phyloP scores from a whole-genome alignment of 164 flowering plant species.

The Santalum album region DNA sequence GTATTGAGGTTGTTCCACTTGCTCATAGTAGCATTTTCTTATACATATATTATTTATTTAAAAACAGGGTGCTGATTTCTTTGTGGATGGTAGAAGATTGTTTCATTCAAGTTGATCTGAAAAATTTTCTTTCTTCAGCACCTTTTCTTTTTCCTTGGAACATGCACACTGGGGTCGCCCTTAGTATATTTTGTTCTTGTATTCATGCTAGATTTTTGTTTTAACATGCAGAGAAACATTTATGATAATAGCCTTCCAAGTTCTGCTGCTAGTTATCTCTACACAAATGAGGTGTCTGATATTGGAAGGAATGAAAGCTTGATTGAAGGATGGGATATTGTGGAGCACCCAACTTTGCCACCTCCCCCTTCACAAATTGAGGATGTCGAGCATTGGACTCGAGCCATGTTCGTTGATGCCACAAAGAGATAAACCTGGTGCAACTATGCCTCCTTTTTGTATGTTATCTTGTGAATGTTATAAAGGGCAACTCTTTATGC shows the following conservation, averaged over 20 bases:
- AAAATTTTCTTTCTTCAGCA: too few relatives aligned
- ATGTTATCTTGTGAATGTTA: too few relatives aligned
- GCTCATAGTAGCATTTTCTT: too few relatives aligned
- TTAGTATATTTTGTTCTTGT: neutral
- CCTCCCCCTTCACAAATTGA: constrained; percentile 98
- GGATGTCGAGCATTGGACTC: constrained; percentile 97
- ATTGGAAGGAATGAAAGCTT: constrained; percentile 53
- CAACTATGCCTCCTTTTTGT: neutral
- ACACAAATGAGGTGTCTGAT: constrained; percentile 43
- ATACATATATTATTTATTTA: too few relatives aligned
- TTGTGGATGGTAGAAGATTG: too few relatives aligned
- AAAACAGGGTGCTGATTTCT: too few relatives aligned
- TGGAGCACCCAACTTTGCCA: constrained; percentile 81
- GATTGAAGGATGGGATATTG: constrained; percentile 92
- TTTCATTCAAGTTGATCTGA: too few relatives aligned
- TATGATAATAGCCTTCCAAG: constrained; percentile 35
- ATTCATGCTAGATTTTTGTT: neutral
- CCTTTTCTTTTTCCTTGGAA: too few relatives aligned
- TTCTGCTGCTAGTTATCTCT: constrained; percentile 68
- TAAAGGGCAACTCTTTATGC: too few relatives aligned
- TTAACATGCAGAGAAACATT: constrained; percentile 45
- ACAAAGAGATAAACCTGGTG: constrained; percentile 42
- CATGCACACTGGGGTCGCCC: neutral
- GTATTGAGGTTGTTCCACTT: too few relatives aligned
- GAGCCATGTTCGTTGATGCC: constrained; percentile 92